Percentiles rank a stretch among this genome's conserved stretches.
These are phyloP conservation scores for Zangia roseola DNA, from an alignment of 768 basidiomycete species.

Conservation along the genomic window DNA sequence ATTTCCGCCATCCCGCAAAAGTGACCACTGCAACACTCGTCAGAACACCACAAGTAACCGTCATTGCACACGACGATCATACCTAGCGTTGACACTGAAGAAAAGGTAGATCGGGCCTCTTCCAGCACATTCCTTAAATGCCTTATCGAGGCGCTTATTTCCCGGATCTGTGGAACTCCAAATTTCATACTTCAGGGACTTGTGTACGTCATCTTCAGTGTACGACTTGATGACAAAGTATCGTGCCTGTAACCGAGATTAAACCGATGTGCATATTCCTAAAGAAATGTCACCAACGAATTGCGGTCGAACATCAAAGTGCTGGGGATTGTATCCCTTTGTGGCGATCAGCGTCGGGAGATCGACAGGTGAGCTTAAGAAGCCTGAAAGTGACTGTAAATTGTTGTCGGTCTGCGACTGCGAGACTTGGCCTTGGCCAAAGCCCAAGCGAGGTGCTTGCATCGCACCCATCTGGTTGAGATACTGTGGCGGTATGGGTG, in stretches of 20 bases:
- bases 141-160: slow-evolving; percentile 95
- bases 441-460: slow-evolving; percentile 40
- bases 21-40: slow-evolving; percentile 63
- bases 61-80: slow-evolving; percentile 5
- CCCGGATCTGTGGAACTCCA: slow-evolving; percentile 98
- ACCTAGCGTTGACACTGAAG: slow-evolving; percentile 96
- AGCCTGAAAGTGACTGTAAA: slow-evolving; percentile 43
- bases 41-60: not conserved
- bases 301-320: slow-evolving; percentile 77
- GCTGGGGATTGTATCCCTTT: slow-evolving; percentile 89
- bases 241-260: slow-evolving; percentile 57
- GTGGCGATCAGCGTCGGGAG: slow-evolving; percentile 79
- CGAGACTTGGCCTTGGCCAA: slow-evolving; percentile 28
- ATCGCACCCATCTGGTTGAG: slow-evolving; percentile 50
- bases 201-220: slow-evolving; percentile 99
- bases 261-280: not conserved
- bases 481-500: slow-evolving; percentile 72
- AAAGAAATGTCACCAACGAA: slow-evolving; percentile 52
- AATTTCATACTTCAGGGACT: slow-evolving; percentile 95
- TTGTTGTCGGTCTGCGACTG: slow-evolving; percentile 28
- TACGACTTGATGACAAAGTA: slow-evolving; percentile 99
- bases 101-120: slow-evolving; percentile 96
- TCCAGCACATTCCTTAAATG: slow-evolving; percentile 92
- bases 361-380: slow-evolving; percentile 72
- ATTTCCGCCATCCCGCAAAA: slow-evolving; percentile 99